Evolutionary conservation across 1,284 basidiomycete genomes (phyloP), one percentile per base, ranked within the genome.

Genomic region (Ceratobasidium sp.): DNA sequence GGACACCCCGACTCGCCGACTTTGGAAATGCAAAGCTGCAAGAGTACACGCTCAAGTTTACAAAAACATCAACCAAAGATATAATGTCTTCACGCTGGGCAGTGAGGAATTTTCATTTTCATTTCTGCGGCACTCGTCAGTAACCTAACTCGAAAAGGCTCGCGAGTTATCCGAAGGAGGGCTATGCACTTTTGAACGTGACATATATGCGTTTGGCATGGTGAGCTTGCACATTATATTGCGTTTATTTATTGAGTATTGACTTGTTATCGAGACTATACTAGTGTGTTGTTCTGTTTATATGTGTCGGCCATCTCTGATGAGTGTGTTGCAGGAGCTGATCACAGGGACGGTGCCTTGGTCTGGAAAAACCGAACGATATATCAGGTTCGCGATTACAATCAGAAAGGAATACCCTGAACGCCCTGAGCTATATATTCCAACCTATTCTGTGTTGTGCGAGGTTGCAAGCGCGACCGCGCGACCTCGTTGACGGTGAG

Each of bases 331-430:
- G 32, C 36, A 70, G 65, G 65, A 70, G 41, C 34, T 34, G 12
- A 30, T 70, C 9, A 70, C 65, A 4, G 65, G 65, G 8, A 34
- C 21, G 3, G 45, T 70, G 16, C 65, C 65, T 18, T 58, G 41
- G 21, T 23, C 34, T 4, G 65, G 30, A 4, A 58, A 21, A 9
- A 58, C 16, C 6, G 65, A 70, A 14, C 18, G 12, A 2, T 32
- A 21, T 12, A 53, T 70, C 21, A 30, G 45, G 26, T 28, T 3
- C 9, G 45, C 36, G 8, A 41, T 60, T 16, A 12, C 32, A 4
- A n/a, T 58, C 36, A 45, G 14, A 26, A 46, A 48, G 21, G 32
- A 57, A 18, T 28, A 41, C 21, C 65, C 65, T 6, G 1, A 3
- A 23, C 39, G 65, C 8, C 55, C 65, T 28, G 21, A 57, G 26